A percentile compares a stretch with the other conserved stretches of the same genome.
These are phyloP conservation scores for Thelonectria discophora DNA, from an alignment of 2,329 filamentous ascomycete genomes.

Conservation along the genomic window DNA sequence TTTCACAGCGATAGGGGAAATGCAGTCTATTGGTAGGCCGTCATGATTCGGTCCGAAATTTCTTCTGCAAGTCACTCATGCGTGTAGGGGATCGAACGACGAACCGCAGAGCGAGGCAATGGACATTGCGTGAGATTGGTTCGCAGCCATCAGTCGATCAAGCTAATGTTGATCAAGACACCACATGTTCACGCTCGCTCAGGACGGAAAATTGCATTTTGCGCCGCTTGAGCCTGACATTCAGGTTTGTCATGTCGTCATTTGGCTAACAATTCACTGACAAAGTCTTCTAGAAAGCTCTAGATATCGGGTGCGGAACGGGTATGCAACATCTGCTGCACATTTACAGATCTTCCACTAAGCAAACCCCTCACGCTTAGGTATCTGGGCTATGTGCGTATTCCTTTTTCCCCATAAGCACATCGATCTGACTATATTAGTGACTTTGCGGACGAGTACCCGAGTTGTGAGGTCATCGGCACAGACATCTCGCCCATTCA, in stretches of 20 bases:
- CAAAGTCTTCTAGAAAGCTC: conserved; percentile 8
- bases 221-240: conserved; percentile 12
- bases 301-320: conserved; percentile 25
- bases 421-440: conserved; percentile 48
- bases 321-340: conserved; percentile 1
- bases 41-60: too few species aligned
- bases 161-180: conserved; percentile 9
- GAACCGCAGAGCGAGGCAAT: conserved; percentile 44
- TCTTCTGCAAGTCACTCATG: neutral
- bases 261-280: neutral
- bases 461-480: conserved; percentile 57
- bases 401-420: too few species aligned
- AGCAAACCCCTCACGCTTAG: neutral
- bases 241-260: conserved; percentile 5
- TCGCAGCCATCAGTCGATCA: neutral
- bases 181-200: conserved; percentile 60
- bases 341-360: neutral
- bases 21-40: conserved; percentile 41
- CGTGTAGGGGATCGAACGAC: conserved; percentile 39
- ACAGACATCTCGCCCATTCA: conserved; percentile 67
- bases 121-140: conserved; percentile 41
- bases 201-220: conserved; percentile 43
- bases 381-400: conserved; percentile 24
- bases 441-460: conserved; percentile 56
- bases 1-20: conserved; percentile 43